phyloP scores from a whole-genome alignment of 78 protist species.

The Bigelowiella natans region DNA sequence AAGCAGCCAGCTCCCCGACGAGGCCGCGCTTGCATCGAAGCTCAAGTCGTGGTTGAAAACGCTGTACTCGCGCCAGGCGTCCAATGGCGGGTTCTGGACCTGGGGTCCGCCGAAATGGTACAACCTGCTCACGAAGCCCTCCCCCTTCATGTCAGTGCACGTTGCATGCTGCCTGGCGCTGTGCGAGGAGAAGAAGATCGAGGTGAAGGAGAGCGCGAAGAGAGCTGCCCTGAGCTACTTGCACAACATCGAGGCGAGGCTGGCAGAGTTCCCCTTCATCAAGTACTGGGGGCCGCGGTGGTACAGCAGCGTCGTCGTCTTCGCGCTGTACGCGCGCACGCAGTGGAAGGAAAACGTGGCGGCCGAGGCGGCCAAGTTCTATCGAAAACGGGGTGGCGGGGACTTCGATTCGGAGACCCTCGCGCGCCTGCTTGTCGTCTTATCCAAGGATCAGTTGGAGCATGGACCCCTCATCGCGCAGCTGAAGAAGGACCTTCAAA shows the following conservation, averaged over 20 bases:
- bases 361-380: background rate
- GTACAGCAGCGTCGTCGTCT: no score
- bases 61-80: background rate
- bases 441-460: no score
- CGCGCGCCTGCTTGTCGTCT: no score
- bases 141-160: background rate
- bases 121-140: background rate
- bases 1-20: no score
- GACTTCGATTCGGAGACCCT: no score
- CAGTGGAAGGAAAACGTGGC: background rate
- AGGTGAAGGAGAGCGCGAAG: background rate
- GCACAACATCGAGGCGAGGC: background rate
- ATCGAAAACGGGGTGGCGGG: background rate
- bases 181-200: background rate
- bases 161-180: background rate
- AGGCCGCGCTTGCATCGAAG: no score
- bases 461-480: no score
- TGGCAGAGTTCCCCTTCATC: no score
- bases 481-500: background rate
- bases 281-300: no score
- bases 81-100: background rate
- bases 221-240: background rate
- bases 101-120: background rate
- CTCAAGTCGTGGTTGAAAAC: background rate
- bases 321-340: no score